Evolutionary conservation across 371 early-diverging fungal genomes (phyloP), one percentile per base, ranked within the genome.

Genomic region (Mortierella sp.): DNA sequence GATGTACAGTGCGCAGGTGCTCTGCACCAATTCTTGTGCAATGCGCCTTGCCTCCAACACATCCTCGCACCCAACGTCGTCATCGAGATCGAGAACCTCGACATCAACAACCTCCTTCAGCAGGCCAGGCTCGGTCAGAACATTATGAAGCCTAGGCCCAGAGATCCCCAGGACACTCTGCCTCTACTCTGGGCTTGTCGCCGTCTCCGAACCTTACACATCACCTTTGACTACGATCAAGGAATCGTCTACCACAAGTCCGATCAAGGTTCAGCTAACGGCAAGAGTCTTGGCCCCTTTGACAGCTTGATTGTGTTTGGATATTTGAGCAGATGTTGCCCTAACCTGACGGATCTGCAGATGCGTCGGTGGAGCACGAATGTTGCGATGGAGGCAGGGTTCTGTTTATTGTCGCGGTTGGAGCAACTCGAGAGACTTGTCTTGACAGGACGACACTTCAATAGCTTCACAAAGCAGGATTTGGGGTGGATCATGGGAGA

Each of bases 301-400:
- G 50, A 52, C 41, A 52, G 68, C 37, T 34, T 37, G 52, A 68
- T 68, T 13, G 24, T 68, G 6, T 68, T 68, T 40, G 68, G 68
- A 50, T 68, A 68, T n/a, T 24, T 68, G 39, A 68, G 68, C 68
- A 47, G 50, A 29, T 68, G 37, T 52, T 68, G 68, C 24, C 68
- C 53, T 11, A 19, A 34, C n/a, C 68, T 68, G 16, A 31, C 22
- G 50, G 68, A 52, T 47, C 47, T 68, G 22, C 37, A 68, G 2
- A 39, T 68, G 34, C 22, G 52, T 24, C 37, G 68, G 26, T 48
- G 52, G 50, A 39, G 50, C 39, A 34, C 68, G 10, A 39, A 45
- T 4, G 50, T 68, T 37, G 22, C 68, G 26, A 45, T 31, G 50
- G 52, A 48, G 31, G 22, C 68, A 1, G 68, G 53, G 50, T 68